phyloP scores from a whole-genome alignment of 768 basidiomycete species.

The Mycena albidolilacea region DNA sequence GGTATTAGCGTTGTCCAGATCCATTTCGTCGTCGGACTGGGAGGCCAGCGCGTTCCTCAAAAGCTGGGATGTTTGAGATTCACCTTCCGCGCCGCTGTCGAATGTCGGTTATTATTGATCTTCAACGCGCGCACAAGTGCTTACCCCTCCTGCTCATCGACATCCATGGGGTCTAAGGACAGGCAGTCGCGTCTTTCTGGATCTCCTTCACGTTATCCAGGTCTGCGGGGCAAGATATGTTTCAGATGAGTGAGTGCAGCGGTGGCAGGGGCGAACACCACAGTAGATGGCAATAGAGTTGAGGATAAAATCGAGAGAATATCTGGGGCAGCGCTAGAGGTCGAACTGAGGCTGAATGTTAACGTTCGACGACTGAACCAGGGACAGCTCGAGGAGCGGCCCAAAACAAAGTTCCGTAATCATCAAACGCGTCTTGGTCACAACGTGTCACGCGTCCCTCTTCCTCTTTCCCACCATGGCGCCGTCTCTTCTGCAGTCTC shows the following conservation, averaged over 20 bases:
- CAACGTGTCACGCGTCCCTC: neutral
- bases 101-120: constrained; percentile 25
- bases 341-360: neutral
- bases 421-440: neutral
- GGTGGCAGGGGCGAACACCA: neutral
- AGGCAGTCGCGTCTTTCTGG: constrained; percentile 20
- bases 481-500: constrained; percentile 7
- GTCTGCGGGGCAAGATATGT: neutral
- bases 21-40: constrained; percentile 36
- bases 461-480: constrained; percentile 10
- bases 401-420: neutral
- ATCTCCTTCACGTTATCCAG: neutral
- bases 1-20: constrained; percentile 34
- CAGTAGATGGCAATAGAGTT: neutral
- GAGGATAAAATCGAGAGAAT: neutral
- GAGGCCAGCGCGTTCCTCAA: constrained; percentile 61
- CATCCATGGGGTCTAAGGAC: constrained; percentile 17
- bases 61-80: constrained; percentile 71
- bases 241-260: constrained; percentile 6
- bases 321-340: neutral
- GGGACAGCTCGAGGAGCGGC: neutral
- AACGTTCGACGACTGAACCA: neutral
- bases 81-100: constrained; percentile 57
- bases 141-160: constrained; percentile 28
- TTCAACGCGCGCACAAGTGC: constrained; percentile 12